Base-by-base conservation (phyloP, 192 early-diverging fungal genomes). In the Phlyctochytrium bullatum region DNA sequence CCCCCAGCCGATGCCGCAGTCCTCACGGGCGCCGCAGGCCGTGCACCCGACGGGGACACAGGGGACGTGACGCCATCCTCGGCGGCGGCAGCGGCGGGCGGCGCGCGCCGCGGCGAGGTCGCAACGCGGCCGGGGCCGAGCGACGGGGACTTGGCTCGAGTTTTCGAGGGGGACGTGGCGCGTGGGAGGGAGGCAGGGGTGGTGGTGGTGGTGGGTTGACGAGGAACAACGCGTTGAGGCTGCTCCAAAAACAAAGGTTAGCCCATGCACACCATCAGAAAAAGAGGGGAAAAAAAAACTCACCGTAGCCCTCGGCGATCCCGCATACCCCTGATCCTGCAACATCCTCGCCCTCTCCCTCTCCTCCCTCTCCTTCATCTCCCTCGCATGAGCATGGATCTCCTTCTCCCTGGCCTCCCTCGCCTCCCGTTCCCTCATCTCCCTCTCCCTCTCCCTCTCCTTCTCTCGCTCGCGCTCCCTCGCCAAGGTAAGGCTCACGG, bases 301-400 rank as follows among this genome's bases (percentile, higher is more conserved):
- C 40, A 6, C 40, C 20, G 6, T 47, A 6, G 6, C 40, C 20
- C 40, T 47, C 40, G 40, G 40, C 40, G 6, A 53, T 20, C 72
- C 60, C 67, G 56, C 66, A 51, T 31, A 6, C 36, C 61, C 64
- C 25, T 64, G 64, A 23, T 65, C 62, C 61, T 47, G 51, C 34
- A 64, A n/a, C n/a, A n/a, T 62, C 27, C 69, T 70, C 74, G 65
- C 69, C 16, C 40, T 47, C 2, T 52, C 52, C 28, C 64, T 34
- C n/a, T 65, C 64, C 17, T 76, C 73, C 57, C 60, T 71, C 56
- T 69, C 74, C 34, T 61, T 2, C 58, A 65, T 1, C 64, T 72
- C 70, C 69, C 63, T 71, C 61, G 62, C 69, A 4, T n/a, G n/a
- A n/a, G n/a, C n/a, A n/a, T n/a, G n/a, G n/a, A 60, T 60, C 23